Percentiles rank a stretch among this genome's conserved stretches.
Conservation (phyloP, 495 filamentous ascomycete genomes). For the Aspergillus indologenus region DNA sequence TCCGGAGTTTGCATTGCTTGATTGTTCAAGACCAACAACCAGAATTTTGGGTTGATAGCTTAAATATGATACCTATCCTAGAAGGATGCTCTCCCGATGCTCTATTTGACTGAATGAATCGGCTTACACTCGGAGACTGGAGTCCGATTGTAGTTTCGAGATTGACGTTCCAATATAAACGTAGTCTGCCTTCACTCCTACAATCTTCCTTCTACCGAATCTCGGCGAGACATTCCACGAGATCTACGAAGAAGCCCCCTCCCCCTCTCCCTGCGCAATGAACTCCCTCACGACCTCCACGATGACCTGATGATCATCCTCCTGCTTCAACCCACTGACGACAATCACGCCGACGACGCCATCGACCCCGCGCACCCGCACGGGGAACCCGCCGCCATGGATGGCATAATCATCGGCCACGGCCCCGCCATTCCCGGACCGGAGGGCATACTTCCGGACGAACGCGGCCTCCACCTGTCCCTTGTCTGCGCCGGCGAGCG, state of each 20-base stretch:
- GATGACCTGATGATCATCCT: constrained; percentile 74
- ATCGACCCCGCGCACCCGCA: constrained; percentile 66
- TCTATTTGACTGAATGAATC: too few relatives aligned
- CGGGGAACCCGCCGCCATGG: constrained; percentile 70
- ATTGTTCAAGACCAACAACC: constrained; percentile 27
- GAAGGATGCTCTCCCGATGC: too few relatives aligned
- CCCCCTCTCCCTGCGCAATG: constrained; percentile 21
- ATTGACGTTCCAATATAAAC: too few relatives aligned
- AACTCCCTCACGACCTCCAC: constrained; percentile 60
- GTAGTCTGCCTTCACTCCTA: too few relatives aligned
- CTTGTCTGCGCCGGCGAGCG: constrained; percentile 16
- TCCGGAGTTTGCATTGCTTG: constrained; percentile 32
- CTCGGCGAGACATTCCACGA: too few relatives aligned
- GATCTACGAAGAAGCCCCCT: neutral
- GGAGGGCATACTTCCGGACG: constrained; percentile 53
- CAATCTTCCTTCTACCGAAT: too few relatives aligned
- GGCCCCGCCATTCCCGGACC: constrained; percentile 36
- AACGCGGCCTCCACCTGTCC: constrained; percentile 56
- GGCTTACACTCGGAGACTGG: too few relatives aligned
- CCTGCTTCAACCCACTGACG: constrained; percentile 71
- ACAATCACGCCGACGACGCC: constrained; percentile 70
- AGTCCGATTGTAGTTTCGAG: too few relatives aligned
- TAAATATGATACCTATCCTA: constrained; percentile 4
- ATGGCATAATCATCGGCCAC: constrained; percentile 64
- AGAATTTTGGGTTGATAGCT: constrained; percentile 20